Evolutionary conservation across 2,329 filamentous ascomycete genomes (phyloP).

Genomic region (Monosporascus sp.): DNA sequence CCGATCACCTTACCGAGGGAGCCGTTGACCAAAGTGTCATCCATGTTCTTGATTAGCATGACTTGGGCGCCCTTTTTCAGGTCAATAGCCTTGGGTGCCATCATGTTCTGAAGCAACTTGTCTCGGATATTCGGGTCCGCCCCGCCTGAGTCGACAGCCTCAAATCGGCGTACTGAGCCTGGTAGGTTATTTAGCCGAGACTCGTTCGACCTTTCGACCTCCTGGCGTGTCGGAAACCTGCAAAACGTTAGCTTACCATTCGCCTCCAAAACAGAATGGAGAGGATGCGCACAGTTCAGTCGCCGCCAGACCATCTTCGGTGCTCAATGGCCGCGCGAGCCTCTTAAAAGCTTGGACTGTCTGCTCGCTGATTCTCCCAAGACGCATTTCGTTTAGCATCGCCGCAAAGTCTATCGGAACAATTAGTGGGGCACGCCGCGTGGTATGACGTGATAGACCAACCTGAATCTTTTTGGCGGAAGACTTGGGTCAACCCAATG

Average conservation of each 20-base stretch:
- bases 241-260: slow-evolving; percentile 14
- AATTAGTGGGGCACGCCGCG: slow-evolving; percentile 17
- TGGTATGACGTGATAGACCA: slow-evolving; percentile 17
- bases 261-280: background rate
- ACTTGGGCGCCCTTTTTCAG: slow-evolving; percentile 92
- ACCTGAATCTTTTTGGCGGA: slow-evolving; percentile 84
- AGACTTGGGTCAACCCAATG: slow-evolving; percentile 90
- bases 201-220: slow-evolving; percentile 84
- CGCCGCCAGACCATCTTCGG: slow-evolving; percentile 69
- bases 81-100: slow-evolving; percentile 76
- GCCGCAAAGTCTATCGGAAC: slow-evolving; percentile 63
- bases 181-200: slow-evolving; percentile 66
- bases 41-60: slow-evolving; percentile 99
- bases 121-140: slow-evolving; percentile 63
- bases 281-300: slow-evolving; percentile 65
- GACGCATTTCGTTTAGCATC: slow-evolving; percentile 97
- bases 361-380: slow-evolving; percentile 71
- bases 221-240: slow-evolving; percentile 78
- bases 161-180: slow-evolving; percentile 62
- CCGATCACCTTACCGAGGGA: slow-evolving; percentile 80
- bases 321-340: slow-evolving; percentile 64
- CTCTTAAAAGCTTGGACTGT: slow-evolving; percentile 73
- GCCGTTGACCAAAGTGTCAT: slow-evolving; percentile 89
- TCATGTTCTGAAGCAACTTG: slow-evolving; percentile 79
- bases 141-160: slow-evolving; percentile 66